Evolutionary conservation across 192 early-diverging fungal genomes (phyloP).

Genomic region (Geosiphon pyriformis): DNA sequence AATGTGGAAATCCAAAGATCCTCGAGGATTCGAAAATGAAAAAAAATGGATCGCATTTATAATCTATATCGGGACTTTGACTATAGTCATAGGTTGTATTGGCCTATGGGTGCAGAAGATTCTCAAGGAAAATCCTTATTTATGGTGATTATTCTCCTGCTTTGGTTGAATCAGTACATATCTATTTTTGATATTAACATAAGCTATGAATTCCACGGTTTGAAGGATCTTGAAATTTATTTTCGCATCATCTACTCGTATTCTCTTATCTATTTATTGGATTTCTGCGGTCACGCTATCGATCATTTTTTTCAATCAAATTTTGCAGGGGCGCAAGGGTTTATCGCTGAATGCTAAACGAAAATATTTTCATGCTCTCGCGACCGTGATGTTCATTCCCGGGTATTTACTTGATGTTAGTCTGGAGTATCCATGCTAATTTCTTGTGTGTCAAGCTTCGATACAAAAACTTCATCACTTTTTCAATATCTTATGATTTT

Average conservation of each 20-base stretch:
- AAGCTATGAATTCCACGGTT: not conserved
- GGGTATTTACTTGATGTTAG: slow-evolving; percentile 66
- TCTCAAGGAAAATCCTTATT: slow-evolving; percentile 57
- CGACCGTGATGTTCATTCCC: slow-evolving; percentile 82
- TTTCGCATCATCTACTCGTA: slow-evolving; percentile 28
- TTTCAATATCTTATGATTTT: no score
- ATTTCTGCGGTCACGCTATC: slow-evolving; percentile 29
- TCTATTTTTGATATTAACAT: not conserved
- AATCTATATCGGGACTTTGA: slow-evolving; percentile 34
- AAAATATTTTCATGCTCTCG: slow-evolving; percentile 83
- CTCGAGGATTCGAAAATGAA: slow-evolving; percentile 29
- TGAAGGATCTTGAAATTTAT: slow-evolving; percentile 23
- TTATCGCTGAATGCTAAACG: slow-evolving; percentile 63
- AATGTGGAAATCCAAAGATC: slow-evolving; percentile 31
- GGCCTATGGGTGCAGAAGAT: slow-evolving; percentile 46
- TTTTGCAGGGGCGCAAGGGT: slow-evolving; percentile 28
- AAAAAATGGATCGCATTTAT: slow-evolving; percentile 40
- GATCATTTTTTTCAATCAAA: slow-evolving; percentile 34
- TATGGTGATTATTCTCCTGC: slow-evolving; percentile 54
- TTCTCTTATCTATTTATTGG: slow-evolving; percentile 35
- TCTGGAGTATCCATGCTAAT: slow-evolving; percentile 3
- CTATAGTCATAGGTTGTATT: slow-evolving; percentile 48
- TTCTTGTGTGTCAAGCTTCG: slow-evolving; percentile 1
- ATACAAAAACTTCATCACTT: not conserved
- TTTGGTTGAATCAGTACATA: not conserved